These are phyloP conservation scores for Plenodomus biglobosus DNA, from an alignment of 2,329 filamentous ascomycete species.

Conservation along the genomic window DNA sequence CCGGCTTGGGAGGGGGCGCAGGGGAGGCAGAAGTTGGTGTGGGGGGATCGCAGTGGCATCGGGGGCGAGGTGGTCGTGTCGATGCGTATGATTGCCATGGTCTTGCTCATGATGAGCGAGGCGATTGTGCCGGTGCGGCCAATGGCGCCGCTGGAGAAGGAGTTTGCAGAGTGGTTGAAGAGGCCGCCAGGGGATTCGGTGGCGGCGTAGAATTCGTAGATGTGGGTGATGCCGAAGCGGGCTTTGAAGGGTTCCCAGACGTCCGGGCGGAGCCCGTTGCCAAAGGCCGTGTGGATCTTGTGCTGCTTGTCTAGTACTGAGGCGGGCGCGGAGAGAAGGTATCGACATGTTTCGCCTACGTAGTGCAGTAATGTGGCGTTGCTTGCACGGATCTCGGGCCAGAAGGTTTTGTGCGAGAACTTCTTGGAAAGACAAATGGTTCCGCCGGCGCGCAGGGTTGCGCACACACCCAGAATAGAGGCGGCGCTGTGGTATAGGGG, in stretches of 20 bases:
- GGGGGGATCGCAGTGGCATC: conserved; percentile 63
- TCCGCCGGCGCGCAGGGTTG: conserved; percentile 29
- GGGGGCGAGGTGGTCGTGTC: conserved; percentile 59
- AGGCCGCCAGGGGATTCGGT: conserved; percentile 62
- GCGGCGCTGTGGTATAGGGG: conserved; percentile 43
- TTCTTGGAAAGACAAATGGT: conserved; percentile 34
- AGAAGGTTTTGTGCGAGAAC: conserved; percentile 45
- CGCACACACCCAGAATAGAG: conserved; percentile 32
- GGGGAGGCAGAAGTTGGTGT: conserved; percentile 62
- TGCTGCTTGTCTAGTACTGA: conserved; percentile 36
- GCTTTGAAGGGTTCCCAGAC: conserved; percentile 46
- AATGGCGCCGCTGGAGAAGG: conserved; percentile 63
- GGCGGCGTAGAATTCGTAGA: conserved; percentile 46
- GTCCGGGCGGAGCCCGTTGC: conserved; percentile 47
- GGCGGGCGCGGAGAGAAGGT: conserved; percentile 41
- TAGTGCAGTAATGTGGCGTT: conserved; percentile 45
- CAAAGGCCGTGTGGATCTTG: conserved; percentile 37
- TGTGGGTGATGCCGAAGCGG: conserved; percentile 42
- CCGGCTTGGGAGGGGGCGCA: conserved; percentile 66
- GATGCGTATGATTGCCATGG: conserved; percentile 64
- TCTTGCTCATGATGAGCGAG: conserved; percentile 54
- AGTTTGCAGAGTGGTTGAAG: conserved; percentile 55
- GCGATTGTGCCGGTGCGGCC: conserved; percentile 68
- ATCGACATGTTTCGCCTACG: conserved; percentile 45
- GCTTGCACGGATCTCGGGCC: conserved; percentile 40